Evolutionary conservation across 2,329 filamentous ascomycete genomes (phyloP), one percentile per base, ranked within the genome.

Genomic region (Cytospora piceae): DNA sequence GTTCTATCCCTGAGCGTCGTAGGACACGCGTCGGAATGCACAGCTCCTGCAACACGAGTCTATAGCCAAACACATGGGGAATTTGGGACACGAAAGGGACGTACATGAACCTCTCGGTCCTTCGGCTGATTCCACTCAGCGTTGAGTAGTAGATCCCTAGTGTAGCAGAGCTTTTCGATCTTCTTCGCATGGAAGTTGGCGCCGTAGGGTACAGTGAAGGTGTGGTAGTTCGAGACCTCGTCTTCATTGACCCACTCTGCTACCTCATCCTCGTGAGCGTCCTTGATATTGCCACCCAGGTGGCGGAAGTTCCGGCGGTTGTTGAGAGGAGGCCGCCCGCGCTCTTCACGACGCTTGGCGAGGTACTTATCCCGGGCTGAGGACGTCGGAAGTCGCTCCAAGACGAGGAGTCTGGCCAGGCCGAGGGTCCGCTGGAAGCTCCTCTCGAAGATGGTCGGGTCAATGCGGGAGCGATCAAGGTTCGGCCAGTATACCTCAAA

Each of bases 361-460:
- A 91, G 81, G 70, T 95, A 96, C 0, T 79, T 74, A 8, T 94
- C 90, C 61, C 92, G 83, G 49, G 91, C 88, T 14, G 79, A 80
- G 2, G 83, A 81, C 2, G 86, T 91, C 0, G 93, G 93, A 1
- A 96, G 82, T 54, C 89, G 88, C 74, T 96, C 93, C 0, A 96
- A 81, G 8, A 96, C 89, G 8, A 96, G 81, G 1, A 96, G 82
- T 55, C 93, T 84, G 31, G 93, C 92, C 24, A 96, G 83, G 2
- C 93, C 93, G 29, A 92, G 81, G 0, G 90, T 93, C 49, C 90
- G 83, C 58, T 83, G 83, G 71, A 96, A 96, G 64, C 88, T 92
- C 58, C 93, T 82, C 76, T 96, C 93, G 68, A 91, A 96, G 58
- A 96, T 93, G 27, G 92, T 96, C 6, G 93, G 93, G 71, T 96